Conservation (phyloP, 1,284 basidiomycete species). For the Mycena citricolor region DNA sequence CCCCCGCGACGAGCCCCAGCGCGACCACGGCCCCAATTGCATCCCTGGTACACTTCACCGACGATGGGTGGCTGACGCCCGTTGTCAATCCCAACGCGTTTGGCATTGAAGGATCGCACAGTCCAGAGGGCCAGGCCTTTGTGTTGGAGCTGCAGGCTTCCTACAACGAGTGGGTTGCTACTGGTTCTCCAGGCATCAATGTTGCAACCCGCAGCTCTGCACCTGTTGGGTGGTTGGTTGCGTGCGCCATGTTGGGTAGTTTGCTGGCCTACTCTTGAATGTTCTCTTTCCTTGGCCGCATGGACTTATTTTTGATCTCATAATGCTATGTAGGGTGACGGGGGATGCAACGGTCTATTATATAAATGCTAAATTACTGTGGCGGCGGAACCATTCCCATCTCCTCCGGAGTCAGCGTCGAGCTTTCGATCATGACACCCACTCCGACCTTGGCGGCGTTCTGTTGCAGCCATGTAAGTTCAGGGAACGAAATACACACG, state of each 20-base stretch:
- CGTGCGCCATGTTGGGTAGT: constrained; percentile 4
- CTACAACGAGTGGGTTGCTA: constrained; percentile 65
- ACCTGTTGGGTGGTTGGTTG: constrained; percentile 7
- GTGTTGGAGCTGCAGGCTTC: constrained; percentile 70
- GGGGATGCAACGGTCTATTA: constrained; percentile 21
- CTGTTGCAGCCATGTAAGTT: constrained; percentile 40
- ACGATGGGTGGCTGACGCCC: constrained; percentile 62
- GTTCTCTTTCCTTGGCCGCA: no score
- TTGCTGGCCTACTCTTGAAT: constrained; percentile 9
- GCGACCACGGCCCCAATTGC: constrained; percentile 6
- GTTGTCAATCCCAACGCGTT: constrained; percentile 72
- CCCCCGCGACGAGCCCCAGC: constrained; percentile 8
- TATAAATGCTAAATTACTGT: constrained; percentile 26
- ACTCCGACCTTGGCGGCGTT: constrained; percentile 93
- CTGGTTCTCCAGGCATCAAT: constrained; percentile 49
- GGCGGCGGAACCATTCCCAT: constrained; percentile 65
- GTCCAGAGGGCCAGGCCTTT: constrained; percentile 69
- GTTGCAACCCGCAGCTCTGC: constrained; percentile 19
- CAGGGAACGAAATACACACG: not conserved
- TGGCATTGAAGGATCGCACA: constrained; percentile 45
- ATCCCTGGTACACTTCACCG: constrained; percentile 47
- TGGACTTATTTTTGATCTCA: no score
- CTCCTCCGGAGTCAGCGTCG: constrained; percentile 74
- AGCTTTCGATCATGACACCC: constrained; percentile 94
- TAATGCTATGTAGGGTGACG: no score